phyloP scores from a whole-genome alignment of 2,329 filamentous ascomycete genomes.

The Aspergillus pseudoglaucus region DNA sequence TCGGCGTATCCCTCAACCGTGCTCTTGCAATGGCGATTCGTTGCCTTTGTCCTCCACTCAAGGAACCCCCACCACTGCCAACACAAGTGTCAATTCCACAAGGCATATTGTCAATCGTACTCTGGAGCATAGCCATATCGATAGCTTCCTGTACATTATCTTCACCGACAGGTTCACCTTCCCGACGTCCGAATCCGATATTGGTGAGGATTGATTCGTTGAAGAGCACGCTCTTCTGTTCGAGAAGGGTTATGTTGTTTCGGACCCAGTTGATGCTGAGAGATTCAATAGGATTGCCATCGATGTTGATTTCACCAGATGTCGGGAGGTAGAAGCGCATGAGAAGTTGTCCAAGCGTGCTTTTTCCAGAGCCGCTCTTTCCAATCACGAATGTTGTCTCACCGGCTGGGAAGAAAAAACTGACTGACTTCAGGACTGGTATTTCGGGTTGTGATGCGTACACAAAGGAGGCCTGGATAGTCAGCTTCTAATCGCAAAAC shows the following conservation, averaged over 20 bases:
- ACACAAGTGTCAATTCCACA: slow-evolving; percentile 65
- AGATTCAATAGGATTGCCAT: slow-evolving; percentile 55
- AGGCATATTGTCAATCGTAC: slow-evolving; percentile 61
- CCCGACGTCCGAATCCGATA: slow-evolving; percentile 61
- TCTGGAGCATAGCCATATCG: slow-evolving; percentile 61
- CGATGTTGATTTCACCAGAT: slow-evolving; percentile 61
- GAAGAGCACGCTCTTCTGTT: slow-evolving; percentile 77
- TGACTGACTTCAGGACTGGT: slow-evolving; percentile 54
- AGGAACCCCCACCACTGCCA: slow-evolving; percentile 59
- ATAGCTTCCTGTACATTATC: slow-evolving; percentile 57
- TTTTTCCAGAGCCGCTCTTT: slow-evolving; percentile 85
- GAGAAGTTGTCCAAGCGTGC: slow-evolving; percentile 74
- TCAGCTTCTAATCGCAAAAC: background rate
- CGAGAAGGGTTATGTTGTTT: slow-evolving; percentile 69
- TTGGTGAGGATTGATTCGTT: slow-evolving; percentile 73
- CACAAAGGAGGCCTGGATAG: slow-evolving; percentile 52
- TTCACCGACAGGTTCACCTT: slow-evolving; percentile 44
- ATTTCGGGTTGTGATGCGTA: slow-evolving; percentile 66
- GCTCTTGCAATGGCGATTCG: slow-evolving; percentile 74
- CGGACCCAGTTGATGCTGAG: slow-evolving; percentile 68
- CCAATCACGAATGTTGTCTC: slow-evolving; percentile 77
- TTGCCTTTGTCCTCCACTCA: slow-evolving; percentile 84
- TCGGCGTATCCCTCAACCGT: slow-evolving; percentile 65
- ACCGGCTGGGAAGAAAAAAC: slow-evolving; percentile 64
- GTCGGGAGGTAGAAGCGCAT: slow-evolving; percentile 67